Conservation (phyloP, 441 rosid genomes). For the Pelargonium exstipulatum region DNA sequence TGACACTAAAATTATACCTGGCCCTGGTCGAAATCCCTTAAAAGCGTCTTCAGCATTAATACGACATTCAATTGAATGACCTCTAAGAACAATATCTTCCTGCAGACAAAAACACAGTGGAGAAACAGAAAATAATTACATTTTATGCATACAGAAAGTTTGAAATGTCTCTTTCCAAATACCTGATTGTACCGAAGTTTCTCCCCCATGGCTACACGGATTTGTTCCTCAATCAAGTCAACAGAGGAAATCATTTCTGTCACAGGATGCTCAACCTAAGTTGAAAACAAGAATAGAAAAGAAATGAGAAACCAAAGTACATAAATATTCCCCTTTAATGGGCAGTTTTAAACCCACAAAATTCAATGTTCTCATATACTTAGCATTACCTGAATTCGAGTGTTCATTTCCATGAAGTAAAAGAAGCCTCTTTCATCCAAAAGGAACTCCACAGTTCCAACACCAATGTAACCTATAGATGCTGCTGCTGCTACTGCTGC, state of each 20-base stretch:
- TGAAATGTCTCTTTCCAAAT: constrained; percentile 15
- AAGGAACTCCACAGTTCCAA: constrained; percentile 93
- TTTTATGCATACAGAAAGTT: neutral
- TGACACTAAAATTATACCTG: constrained; percentile 42
- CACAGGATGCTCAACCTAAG: constrained; percentile 95
- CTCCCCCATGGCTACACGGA: constrained; percentile 91
- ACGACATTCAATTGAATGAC: constrained; percentile 98
- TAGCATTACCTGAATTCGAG: constrained; percentile 77
- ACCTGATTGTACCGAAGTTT: constrained; percentile 84
- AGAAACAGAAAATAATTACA: constrained; percentile 5
- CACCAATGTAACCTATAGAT: constrained; percentile 92
- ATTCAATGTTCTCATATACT: constrained; percentile 8
- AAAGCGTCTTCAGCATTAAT: constrained; percentile 97
- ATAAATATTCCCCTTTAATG: neutral
- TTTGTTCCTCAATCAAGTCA: constrained; percentile 95
- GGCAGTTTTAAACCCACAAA: constrained; percentile 7
- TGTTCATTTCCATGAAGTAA: constrained; percentile 99
- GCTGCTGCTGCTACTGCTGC: constrained; percentile 98
- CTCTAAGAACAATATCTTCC: constrained; percentile 92
- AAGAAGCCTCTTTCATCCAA: constrained; percentile 94
- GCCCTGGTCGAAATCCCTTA: constrained; percentile 93
- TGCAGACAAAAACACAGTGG: constrained; percentile 27
- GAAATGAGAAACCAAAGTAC: constrained; percentile 13
- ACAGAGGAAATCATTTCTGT: constrained; percentile 98
- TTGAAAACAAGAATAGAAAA: constrained; percentile 14